phyloP scores from a whole-genome alignment of 148 eudicot species.

The Dysphania ambrosioides region DNA sequence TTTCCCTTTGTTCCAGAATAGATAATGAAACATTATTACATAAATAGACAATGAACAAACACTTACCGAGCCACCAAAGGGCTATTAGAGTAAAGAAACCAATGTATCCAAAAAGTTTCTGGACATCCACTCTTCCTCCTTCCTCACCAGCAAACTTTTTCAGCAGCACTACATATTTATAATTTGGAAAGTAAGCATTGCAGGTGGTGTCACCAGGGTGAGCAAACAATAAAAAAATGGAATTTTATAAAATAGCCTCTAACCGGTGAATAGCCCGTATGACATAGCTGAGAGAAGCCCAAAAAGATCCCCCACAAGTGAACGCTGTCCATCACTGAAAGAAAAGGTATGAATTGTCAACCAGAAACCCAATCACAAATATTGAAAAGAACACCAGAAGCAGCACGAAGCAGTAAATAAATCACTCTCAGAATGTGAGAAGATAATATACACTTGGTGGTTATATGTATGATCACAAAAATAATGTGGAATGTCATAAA shows the following conservation, averaged over 20 bases:
- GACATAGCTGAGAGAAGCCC: conserved; percentile 93
- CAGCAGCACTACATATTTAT: conserved; percentile 65
- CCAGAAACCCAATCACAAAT: conserved; percentile 35
- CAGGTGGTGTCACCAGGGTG: not conserved
- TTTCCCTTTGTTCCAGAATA: conserved; percentile 2
- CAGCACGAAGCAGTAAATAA: not conserved
- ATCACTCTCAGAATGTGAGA: not conserved
- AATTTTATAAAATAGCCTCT: conserved; percentile 13
- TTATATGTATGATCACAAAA: not conserved
- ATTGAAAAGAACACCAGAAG: conserved; percentile 8
- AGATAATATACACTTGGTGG: not conserved
- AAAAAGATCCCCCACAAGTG: conserved; percentile 89
- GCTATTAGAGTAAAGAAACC: conserved; percentile 86
- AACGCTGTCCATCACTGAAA: conserved; percentile 71
- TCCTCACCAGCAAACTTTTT: conserved; percentile 91
- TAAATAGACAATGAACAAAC: conserved; percentile 10
- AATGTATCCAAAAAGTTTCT: conserved; percentile 95
- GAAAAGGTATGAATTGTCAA: conserved; percentile 52
- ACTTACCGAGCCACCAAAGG: conserved; percentile 99
- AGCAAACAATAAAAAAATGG: conserved; percentile 1
- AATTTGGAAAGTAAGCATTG: conserved; percentile 24
- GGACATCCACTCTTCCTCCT: conserved; percentile 86
- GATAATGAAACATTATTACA: not conserved
- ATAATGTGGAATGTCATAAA: not conserved
- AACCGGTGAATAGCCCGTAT: conserved; percentile 95